These are phyloP conservation scores for Thielaviopsis euricoi DNA, from an alignment of 2,329 filamentous ascomycete species.

Conservation along the genomic window DNA sequence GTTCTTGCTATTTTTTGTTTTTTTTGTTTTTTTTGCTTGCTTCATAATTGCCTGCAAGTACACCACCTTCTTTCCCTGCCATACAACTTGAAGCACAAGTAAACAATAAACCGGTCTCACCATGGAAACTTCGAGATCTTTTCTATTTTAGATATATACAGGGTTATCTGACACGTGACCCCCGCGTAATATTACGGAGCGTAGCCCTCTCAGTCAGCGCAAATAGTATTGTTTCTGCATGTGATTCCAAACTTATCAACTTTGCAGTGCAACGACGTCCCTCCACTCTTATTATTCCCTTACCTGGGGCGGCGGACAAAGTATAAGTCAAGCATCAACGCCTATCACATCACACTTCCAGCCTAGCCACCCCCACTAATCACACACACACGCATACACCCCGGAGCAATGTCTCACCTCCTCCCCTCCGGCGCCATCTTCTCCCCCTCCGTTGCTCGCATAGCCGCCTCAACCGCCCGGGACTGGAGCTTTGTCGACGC, in stretches of 20 bases:
- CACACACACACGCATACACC: no score
- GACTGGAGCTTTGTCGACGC: slow-evolving; percentile 81
- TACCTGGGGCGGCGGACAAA: no score
- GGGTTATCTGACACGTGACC: neutral
- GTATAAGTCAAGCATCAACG: no score
- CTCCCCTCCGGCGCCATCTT: slow-evolving; percentile 38
- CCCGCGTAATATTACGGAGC: neutral
- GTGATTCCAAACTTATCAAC: neutral
- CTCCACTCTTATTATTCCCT: neutral
- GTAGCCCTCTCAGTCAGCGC: no score
- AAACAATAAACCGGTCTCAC: neutral
- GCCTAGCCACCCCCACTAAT: neutral
- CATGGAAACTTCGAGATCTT: neutral
- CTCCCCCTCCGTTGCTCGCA: slow-evolving; percentile 51
- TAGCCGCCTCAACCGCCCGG: slow-evolving; percentile 66
- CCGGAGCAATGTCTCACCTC: slow-evolving; percentile 24
- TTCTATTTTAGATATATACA: neutral
- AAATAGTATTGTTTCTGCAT: neutral
- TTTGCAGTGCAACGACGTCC: neutral
- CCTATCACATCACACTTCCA: neutral
- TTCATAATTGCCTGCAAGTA: no score
- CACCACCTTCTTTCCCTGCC: no score
- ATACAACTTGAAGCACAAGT: neutral
- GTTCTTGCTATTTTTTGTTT: no score
- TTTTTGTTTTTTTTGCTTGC: neutral